Conservation (phyloP, 306 rosid genomes). For the Gastrolobium villosum region DNA sequence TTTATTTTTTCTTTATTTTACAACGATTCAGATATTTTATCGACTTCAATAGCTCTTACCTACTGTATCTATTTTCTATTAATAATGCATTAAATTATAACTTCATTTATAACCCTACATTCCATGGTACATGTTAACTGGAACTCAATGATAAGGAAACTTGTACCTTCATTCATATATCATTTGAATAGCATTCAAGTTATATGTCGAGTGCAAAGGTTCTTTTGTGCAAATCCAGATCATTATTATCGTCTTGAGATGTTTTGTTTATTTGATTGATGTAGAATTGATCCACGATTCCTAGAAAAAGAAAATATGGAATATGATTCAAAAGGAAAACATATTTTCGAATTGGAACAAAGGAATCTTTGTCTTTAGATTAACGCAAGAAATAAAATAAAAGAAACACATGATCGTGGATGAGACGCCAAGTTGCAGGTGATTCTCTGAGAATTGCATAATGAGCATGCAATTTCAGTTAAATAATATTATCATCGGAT, state of each 20-base stretch:
- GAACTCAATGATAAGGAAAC: not conserved
- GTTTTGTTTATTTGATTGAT: not conserved
- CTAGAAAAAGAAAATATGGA: conserved; percentile 20
- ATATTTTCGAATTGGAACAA: conserved; percentile 44
- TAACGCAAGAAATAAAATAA: conserved; percentile 39
- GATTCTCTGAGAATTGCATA: conserved; percentile 50
- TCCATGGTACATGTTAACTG: not conserved
- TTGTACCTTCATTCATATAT: not conserved
- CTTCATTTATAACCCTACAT: not conserved
- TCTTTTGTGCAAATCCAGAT: conserved; percentile 27
- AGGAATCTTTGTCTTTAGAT: conserved; percentile 74
- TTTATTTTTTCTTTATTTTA: too few species aligned
- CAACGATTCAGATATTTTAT: too few species aligned
- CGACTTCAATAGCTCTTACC: too few species aligned
- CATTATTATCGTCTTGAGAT: not conserved
- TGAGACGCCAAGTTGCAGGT: conserved; percentile 68
- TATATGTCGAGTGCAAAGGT: not conserved
- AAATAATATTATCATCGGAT: conserved; percentile 55
- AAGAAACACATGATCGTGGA: conserved; percentile 56
- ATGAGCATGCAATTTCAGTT: conserved; percentile 22
- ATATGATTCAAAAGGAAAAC: conserved; percentile 44
- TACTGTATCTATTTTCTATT: not conserved
- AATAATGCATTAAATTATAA: not conserved
- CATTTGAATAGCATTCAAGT: not conserved
- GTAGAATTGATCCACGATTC: conserved; percentile 34